Conservation (phyloP, 108 stramenopile genomes). For the Nitzschia putrida region DNA sequence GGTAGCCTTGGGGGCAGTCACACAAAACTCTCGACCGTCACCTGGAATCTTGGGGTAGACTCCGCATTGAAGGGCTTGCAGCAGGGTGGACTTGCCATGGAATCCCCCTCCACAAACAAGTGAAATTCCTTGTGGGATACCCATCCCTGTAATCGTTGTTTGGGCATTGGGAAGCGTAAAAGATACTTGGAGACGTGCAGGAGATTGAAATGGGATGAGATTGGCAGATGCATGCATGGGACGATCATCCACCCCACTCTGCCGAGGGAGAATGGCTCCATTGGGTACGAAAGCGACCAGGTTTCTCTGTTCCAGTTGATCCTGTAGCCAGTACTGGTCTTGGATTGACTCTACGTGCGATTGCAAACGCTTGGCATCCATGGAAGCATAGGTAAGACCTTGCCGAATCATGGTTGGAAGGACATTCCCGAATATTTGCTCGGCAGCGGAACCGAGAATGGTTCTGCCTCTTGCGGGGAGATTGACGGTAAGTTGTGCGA, state of each 20-base stretch:
- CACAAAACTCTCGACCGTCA: conserved; percentile 94
- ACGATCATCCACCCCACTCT: conserved; percentile 81
- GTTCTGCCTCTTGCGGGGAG: conserved; percentile 90
- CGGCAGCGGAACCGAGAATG: conserved; percentile 83
- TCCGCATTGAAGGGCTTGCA: conserved; percentile 89
- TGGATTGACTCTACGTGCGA: conserved; percentile 81
- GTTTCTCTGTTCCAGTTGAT: conserved; percentile 46
- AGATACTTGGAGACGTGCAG: conserved; percentile 47
- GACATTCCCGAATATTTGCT: conserved; percentile 67
- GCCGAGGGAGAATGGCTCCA: conserved; percentile 87
- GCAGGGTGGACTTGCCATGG: conserved; percentile 95
- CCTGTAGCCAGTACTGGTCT: conserved; percentile 75
- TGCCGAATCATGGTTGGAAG: conserved; percentile 70
- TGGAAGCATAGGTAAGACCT: conserved; percentile 51
- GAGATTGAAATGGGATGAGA: conserved; percentile 68
- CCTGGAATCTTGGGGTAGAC: conserved; percentile 94
- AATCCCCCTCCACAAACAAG: conserved; percentile 98
- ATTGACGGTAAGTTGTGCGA: conserved; percentile 88
- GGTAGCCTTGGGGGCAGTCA: conserved; percentile 67
- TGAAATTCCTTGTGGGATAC: conserved; percentile 88
- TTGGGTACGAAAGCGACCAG: conserved; percentile 88
- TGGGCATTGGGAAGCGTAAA: conserved; percentile 52
- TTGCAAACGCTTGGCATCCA: conserved; percentile 50
- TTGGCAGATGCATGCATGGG: conserved; percentile 67
- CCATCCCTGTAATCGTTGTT: conserved; percentile 84